Evolutionary conservation across 805 yeast species (phyloP), one percentile per base, ranked within the genome.

Genomic region (Yarrowia yakushimensis): DNA sequence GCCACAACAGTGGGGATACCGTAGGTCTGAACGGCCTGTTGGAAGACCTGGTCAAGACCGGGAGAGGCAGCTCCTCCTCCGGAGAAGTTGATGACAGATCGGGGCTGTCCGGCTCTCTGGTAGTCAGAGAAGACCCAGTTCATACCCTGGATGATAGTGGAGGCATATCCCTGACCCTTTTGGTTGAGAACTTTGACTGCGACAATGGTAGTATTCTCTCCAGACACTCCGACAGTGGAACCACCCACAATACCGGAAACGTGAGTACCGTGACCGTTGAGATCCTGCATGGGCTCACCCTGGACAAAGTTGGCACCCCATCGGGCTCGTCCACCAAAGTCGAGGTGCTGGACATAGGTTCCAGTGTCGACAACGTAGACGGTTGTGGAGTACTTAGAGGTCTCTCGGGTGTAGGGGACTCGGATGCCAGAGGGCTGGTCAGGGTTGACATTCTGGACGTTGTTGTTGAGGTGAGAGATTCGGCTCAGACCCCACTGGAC

Each of bases 401-500:
- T 76, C 87, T 87, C 27, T 98, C 98, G 60, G 45, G 20, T 52
- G 45, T 23, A 52, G 9, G 73, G 86, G 85, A 76, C 85, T 86
- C 60, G 42, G 13, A 36, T 27, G 23, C 77, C 85, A 86, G 45
- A 36, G 17, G 55, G 55, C 39, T 48, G 3, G 18, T 48, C 55
- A 66, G 77, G 77, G 60, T 36, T 63, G 62, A 74, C 69, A 34
- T 13, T 7, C 41, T 57, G 59, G 33, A 46, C 64, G 18, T 17
- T 80, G 60, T 66, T 69, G 63, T 85, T 82, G 75, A 92, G 83
- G 77, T 90, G 96, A 25, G 96, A 88, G 65, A 91, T 84, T 79
- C 97, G 84, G 25, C 96, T 88, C 66, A 91, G 81, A 69, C 97
- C 97, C 97, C 97, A 91, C 50, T 52, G 96, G 20, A 20, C 30